phyloP scores from a whole-genome alignment of 169 alveolate genomes.

The Babesia sp. region DNA sequence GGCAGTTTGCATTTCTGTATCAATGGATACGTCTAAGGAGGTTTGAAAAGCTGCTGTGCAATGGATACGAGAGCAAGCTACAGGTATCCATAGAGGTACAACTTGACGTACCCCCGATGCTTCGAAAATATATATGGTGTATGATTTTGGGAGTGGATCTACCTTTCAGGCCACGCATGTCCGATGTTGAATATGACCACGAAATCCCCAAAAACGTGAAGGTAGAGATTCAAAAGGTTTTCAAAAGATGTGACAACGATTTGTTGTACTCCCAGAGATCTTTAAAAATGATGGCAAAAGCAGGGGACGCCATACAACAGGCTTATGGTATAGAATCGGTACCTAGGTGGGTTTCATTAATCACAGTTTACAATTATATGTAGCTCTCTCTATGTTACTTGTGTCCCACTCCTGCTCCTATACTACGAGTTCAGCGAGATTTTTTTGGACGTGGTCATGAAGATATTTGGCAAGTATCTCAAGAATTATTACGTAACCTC shows the following conservation, averaged over 20 bases:
- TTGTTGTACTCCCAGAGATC: constrained; percentile 24
- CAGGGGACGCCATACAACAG: neutral
- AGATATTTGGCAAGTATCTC: constrained; percentile 44
- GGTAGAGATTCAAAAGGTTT: neutral
- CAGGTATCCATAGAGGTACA: constrained; percentile 40
- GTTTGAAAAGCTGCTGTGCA: constrained; percentile 29
- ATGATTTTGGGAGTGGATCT: constrained; percentile 17
- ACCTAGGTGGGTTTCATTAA: constrained; percentile 30
- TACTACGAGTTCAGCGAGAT: constrained; percentile 43
- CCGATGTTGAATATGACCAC: neutral
- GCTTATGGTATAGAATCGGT: constrained; percentile 14
- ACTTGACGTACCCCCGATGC: constrained; percentile 50
- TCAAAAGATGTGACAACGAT: constrained; percentile 31
- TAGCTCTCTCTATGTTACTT: constrained; percentile 39
- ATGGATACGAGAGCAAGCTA: constrained; percentile 15
- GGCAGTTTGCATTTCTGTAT: constrained; percentile 49
- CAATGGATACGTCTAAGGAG: constrained; percentile 49
- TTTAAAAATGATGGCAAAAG: constrained; percentile 11
- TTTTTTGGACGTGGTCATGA: constrained; percentile 10
- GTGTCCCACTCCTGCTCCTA: constrained; percentile 34
- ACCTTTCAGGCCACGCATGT: constrained; percentile 15
- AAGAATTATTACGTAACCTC: constrained; percentile 46
- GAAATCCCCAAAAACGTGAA: neutral
- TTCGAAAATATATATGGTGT: constrained; percentile 56
- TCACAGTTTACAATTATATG: neutral